Evolutionary conservation across 805 yeast species (phyloP), one percentile per base, ranked within the genome.

Genomic region (Hanseniaspora nectarophila): DNA sequence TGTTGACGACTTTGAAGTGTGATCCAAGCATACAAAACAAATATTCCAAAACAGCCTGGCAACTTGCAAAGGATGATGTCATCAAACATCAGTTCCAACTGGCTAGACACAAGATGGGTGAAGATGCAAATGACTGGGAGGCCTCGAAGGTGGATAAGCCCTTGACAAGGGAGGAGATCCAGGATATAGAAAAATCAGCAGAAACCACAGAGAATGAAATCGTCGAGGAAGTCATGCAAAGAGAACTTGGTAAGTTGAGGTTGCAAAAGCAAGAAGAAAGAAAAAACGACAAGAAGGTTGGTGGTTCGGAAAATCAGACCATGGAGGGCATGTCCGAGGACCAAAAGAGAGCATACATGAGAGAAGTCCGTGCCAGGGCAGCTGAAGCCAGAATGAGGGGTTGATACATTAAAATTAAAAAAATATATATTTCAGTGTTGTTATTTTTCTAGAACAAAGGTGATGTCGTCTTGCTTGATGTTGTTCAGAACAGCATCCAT

Each of bases 331-430:
- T 90, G 51, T 74, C 79, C 7, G 87, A 81, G 1, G 86, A 80
- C 24, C 96, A 89, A 57, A 75, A 78, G 60, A 73, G 74, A 74
- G 75, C 81, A 60, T 68, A 92, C 20, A 88, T 89, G 84, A 77
- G 98, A 55, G 98, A 92, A 60, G 89, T 89, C 61, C 73, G 97
- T 51, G 97, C 97, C 0, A 75, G 97, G 52, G 98, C 98, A 0
- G 97, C 95, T 0, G 97, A 92, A 64, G 95, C 90, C 0, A 73
- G 98, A 58, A 59, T 85, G 60, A 73, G 69, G 51, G 54, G 56
- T 46, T 58, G 4, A 75, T 59, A 57, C 65, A n/a, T n/a, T n/a
- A 75, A 1, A 73, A 64, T 6, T 73, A 58, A 12, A 66, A 54
- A 9, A 60, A 57, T 28, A 63, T 61, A 26, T 63, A 58, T 71